These are phyloP conservation scores for Sungouiozyma intestinalis DNA, from an alignment of 805 yeast genomes.

Conservation along the genomic window DNA sequence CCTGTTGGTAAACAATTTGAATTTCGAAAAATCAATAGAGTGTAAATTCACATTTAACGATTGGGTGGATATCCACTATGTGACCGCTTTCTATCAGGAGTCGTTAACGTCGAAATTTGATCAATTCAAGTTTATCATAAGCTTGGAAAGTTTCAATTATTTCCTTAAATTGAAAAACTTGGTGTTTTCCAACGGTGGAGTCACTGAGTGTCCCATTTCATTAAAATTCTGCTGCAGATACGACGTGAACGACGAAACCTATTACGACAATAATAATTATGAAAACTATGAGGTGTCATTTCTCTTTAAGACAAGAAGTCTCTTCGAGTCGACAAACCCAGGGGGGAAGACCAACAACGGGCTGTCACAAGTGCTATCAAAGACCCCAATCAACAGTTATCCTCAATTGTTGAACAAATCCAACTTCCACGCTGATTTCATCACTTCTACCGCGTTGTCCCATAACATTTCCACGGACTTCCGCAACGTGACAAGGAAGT, in stretches of 20 bases:
- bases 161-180: conserved; percentile 16
- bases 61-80: conserved; percentile 26
- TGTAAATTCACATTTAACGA: conserved; percentile 25
- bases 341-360: neutral
- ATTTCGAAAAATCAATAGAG: conserved; percentile 26
- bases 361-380: neutral
- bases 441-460: conserved; percentile 15
- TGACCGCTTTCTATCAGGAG: conserved; percentile 19
- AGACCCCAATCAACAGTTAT: neutral
- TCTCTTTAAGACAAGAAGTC: conserved; percentile 2
- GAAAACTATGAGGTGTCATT: conserved; percentile 22
- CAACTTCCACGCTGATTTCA: conserved; percentile 8
- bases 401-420: neutral
- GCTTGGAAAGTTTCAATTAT: conserved; percentile 20
- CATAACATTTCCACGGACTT: conserved; percentile 8
- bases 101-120: conserved; percentile 21
- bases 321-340: neutral
- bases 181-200: conserved; percentile 4
- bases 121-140: conserved; percentile 23
- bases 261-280: conserved; percentile 29
- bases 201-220: conserved; percentile 8
- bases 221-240: conserved; percentile 27
- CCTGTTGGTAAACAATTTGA: conserved; percentile 23
- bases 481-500: conserved; percentile 14
- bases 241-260: conserved; percentile 25